Evolutionary conservation across 352 stramenopile genomes (phyloP).

Genomic region (Pythium periplocum): DNA sequence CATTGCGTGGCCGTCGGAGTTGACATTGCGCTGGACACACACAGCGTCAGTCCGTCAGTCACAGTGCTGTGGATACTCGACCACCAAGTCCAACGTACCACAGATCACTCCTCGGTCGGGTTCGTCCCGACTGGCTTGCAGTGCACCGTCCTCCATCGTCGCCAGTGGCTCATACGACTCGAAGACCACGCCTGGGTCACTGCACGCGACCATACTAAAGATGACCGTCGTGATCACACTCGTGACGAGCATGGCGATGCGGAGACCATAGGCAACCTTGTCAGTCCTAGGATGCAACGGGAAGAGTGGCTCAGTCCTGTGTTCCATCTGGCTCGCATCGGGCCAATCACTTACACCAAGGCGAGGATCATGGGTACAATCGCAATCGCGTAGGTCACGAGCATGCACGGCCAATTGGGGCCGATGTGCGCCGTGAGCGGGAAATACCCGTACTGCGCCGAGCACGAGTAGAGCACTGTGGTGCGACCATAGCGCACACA

Average conservation of each 20-base stretch:
- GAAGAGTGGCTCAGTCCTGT: background rate
- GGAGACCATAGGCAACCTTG: slow-evolving; percentile 33
- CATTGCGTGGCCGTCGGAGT: slow-evolving; percentile 55
- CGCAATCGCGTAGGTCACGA: slow-evolving; percentile 67
- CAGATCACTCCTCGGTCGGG: slow-evolving; percentile 58
- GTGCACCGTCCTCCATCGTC: slow-evolving; percentile 4
- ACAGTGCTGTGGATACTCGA: too few relatives aligned
- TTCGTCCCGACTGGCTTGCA: slow-evolving; percentile 18
- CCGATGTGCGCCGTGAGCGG: slow-evolving; percentile 60
- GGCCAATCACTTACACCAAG: slow-evolving; percentile 22
- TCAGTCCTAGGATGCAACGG: slow-evolving; percentile 14
- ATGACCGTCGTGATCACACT: slow-evolving; percentile 54
- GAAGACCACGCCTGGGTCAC: slow-evolving; percentile 66
- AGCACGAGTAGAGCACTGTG: slow-evolving; percentile 48
- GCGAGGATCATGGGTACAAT: slow-evolving; percentile 51
- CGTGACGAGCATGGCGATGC: slow-evolving; percentile 41
- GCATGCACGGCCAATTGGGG: slow-evolving; percentile 66
- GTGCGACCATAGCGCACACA: slow-evolving; percentile 50
- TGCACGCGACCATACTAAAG: slow-evolving; percentile 76
- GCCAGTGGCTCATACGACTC: slow-evolving; percentile 31
- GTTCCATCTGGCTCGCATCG: background rate
- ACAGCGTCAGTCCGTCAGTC: too few relatives aligned
- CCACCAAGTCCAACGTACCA: slow-evolving; percentile 24
- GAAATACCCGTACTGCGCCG: slow-evolving; percentile 44
- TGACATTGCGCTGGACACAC: slow-evolving; percentile 59